These are phyloP conservation scores for Candida gigantensis DNA, from an alignment of 1,139 yeast species.

Conservation along the genomic window DNA sequence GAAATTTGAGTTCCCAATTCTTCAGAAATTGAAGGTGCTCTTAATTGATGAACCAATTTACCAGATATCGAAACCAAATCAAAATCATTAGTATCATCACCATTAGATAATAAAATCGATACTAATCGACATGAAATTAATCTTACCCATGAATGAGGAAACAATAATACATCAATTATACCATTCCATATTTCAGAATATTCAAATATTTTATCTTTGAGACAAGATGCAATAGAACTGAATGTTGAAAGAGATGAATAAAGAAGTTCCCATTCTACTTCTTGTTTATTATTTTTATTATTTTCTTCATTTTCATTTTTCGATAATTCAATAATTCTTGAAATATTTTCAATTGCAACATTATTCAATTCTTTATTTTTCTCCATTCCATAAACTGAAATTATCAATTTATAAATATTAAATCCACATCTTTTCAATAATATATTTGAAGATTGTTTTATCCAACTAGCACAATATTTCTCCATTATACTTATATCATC, in stretches of 20 bases:
- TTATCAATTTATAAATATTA: constrained; percentile 65
- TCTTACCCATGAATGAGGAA: constrained; percentile 93
- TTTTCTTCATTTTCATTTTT: constrained; percentile 30
- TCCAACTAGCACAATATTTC: constrained; percentile 68
- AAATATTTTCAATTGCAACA: constrained; percentile 38
- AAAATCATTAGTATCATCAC: constrained; percentile 34
- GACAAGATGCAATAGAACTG: constrained; percentile 35
- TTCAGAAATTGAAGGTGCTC: constrained; percentile 73
- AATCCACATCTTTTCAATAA: constrained; percentile 75
- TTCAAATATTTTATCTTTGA: constrained; percentile 32
- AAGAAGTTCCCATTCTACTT: constrained; percentile 71
- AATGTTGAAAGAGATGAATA: constrained; percentile 66
- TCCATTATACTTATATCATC: constrained; percentile 49
- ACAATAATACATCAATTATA: constrained; percentile 60
- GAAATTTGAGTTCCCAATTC: constrained; percentile 66
- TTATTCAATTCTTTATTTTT: constrained; percentile 38
- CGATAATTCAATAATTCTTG: constrained; percentile 36
- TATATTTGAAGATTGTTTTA: constrained; percentile 53
- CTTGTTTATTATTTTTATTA: constrained; percentile 15
- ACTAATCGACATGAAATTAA: constrained; percentile 64
- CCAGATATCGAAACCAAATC: constrained; percentile 66
- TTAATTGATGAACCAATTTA: constrained; percentile 72
- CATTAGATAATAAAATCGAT: constrained; percentile 49
- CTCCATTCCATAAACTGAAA: constrained; percentile 51
- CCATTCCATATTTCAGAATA: constrained; percentile 51